Percentiles rank a stretch among this genome's conserved stretches.
Evolutionary conservation across 1,284 basidiomycete species (phyloP).

Genomic region (Marasmius sp.): DNA sequence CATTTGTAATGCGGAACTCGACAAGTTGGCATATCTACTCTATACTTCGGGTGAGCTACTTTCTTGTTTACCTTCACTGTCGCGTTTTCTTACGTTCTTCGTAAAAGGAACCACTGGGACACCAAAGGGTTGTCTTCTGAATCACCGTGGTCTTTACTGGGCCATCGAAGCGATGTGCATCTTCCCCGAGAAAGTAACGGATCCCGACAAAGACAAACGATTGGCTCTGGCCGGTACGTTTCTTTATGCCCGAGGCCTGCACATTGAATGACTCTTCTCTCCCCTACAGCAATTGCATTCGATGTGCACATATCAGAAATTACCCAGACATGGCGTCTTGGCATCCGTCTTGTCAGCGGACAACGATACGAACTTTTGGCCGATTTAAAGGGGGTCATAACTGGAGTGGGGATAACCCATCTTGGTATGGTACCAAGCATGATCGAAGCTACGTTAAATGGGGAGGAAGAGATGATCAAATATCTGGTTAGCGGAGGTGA

Average conservation of each 20-base stretch:
- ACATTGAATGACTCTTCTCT: not conserved
- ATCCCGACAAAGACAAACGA: conserved; percentile 18
- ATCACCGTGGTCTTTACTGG: conserved; percentile 29
- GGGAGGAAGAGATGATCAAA: conserved; percentile 9
- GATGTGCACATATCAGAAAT: conserved; percentile 20
- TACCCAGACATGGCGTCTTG: conserved; percentile 15
- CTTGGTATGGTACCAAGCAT: conserved; percentile 18
- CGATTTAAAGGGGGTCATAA: conserved; percentile 13
- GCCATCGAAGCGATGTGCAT: conserved; percentile 15
- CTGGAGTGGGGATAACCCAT: conserved; percentile 16
- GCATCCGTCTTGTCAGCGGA: conserved; percentile 16
- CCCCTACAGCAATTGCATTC: conserved; percentile 13
- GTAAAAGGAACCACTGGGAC: conserved; percentile 50
- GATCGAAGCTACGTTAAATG: conserved; percentile 15
- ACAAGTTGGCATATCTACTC: conserved; percentile 46
- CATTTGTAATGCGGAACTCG: conserved; percentile 29
- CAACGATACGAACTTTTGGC: conserved; percentile 15
- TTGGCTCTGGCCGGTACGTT: conserved; percentile 15
- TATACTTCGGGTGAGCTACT: conserved; percentile 48
- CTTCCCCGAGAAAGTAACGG: conserved; percentile 12
- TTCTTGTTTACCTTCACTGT: not conserved
- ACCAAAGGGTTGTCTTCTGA: conserved; percentile 58
- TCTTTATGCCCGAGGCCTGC: not conserved
- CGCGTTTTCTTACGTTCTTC: not conserved
- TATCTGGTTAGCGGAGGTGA: conserved; percentile 18